Evolutionary conservation across 257 asterid species (phyloP), one percentile per base, ranked within the genome.

Genomic region (Nicotiana knightiana): DNA sequence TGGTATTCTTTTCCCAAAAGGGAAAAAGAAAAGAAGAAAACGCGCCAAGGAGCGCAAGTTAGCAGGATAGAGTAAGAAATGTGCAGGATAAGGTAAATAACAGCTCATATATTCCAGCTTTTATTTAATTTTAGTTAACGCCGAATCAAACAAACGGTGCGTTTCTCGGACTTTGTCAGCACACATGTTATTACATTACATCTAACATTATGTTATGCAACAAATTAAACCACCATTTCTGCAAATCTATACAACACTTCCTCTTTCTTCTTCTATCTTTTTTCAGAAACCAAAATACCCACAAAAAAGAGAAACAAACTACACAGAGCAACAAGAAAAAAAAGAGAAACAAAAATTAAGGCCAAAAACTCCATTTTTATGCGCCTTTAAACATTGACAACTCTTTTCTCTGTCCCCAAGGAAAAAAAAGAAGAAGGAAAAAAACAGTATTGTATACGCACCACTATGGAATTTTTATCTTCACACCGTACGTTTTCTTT

Each of bases 31-130:
- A 59, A 11, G 13, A 59, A 26, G n/a, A 48, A 54, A 55, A 76
- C 61, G 70, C 73, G 81, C 61, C 37, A 33, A 53, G 64, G 53
- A 3, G 87, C 21, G 83, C 66, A 82, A 68, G 75, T n/a, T 77
- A 79, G 81, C 24, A 62, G 18, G 32, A 15, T 30, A 32, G 48
- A 6, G 81, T 26, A 70, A 80, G 81, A 76, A 51, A 32, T 59
- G 80, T 30, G 82, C 67, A 81, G 55, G 86, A 67, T 83, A 81
- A 77, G 37, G 35, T 30, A 12, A 26, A 13, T 32, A 76, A 86
- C 88, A 86, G 87, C 88, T 86, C 86, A 83, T 84, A 83, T 81
- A 80, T 8, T 73, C 81, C 84, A 86, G 83, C 80, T 55, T 78
- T 86, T 80, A 11, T 33, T 17, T 0, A 10, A 71, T 70, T 39